Percentiles rank a stretch among this genome's conserved stretches.
Evolutionary conservation across 2,329 filamentous ascomycete genomes (phyloP).

Genomic region (Colletotrichum costaricense): DNA sequence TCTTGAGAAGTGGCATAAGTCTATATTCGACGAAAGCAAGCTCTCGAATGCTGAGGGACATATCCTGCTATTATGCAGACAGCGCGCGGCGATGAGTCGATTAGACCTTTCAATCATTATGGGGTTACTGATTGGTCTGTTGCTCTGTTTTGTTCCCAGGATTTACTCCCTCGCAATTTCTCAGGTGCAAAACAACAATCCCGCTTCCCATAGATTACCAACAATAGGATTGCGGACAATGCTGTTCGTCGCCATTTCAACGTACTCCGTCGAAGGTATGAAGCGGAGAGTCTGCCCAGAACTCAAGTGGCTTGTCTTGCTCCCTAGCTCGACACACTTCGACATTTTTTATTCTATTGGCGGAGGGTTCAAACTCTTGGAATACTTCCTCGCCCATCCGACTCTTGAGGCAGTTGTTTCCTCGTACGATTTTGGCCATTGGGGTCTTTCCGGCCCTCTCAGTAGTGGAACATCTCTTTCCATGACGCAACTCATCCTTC

Average conservation of each 20-base stretch:
- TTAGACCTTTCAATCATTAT: too few relatives aligned
- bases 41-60: not conserved
- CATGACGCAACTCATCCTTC: not conserved
- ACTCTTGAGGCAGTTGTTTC: not conserved
- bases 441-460: too few relatives aligned
- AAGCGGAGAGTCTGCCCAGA: not conserved
- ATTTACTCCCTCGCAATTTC: not conserved
- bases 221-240: too few relatives aligned
- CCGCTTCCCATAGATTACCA: too few relatives aligned
- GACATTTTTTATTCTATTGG: not conserved
- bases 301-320: not conserved
- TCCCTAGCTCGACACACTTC: not conserved
- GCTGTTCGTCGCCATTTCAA: not conserved
- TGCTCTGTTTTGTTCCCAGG: not conserved
- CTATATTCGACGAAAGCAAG: not conserved
- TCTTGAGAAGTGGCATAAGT: not conserved
- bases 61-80: not conserved
- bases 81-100: too few relatives aligned
- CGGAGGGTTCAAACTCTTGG: not conserved
- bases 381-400: not conserved
- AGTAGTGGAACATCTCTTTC: not conserved
- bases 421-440: not conserved
- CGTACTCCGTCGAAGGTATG: too few relatives aligned
- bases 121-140: not conserved
- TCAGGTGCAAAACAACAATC: too few relatives aligned